Conservation (phyloP, 1,139 yeast genomes). For the Arxiozyma heterogenica region DNA sequence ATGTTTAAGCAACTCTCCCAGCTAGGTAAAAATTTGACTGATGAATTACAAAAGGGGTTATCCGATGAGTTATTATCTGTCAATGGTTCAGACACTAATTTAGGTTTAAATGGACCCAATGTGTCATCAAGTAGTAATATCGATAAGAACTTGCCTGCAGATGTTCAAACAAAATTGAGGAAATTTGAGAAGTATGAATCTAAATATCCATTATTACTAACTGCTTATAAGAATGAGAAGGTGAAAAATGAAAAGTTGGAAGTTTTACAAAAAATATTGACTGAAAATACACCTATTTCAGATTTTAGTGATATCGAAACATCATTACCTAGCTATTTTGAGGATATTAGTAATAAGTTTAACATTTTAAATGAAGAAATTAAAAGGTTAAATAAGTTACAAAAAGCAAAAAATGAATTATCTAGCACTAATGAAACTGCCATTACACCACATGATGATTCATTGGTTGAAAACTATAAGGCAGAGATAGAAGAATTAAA, state of each 20-base stretch:
- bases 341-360: conserved; percentile 54
- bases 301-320: conserved; percentile 62
- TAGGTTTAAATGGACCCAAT: background rate
- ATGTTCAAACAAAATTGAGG: conserved; percentile 51
- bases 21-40: conserved; percentile 57
- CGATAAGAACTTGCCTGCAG: conserved; percentile 41
- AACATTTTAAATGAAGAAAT: conserved; percentile 40
- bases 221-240: conserved; percentile 79
- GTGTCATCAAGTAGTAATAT: background rate
- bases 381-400: conserved; percentile 25
- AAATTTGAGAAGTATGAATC: conserved; percentile 84
- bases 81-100: conserved; percentile 4
- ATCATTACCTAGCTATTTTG: conserved; percentile 58
- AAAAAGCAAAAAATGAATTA: background rate
- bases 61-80: conserved; percentile 20
- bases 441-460: background rate
- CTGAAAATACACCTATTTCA: conserved; percentile 74
- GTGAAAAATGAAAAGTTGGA: conserved; percentile 53
- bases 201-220: conserved; percentile 71
- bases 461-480: conserved; percentile 2
- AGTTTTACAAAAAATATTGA: conserved; percentile 59
- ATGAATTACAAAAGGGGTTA: conserved; percentile 38
- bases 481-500: conserved; percentile 2
- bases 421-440: background rate
- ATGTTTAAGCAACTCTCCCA: conserved; percentile 59